Evolutionary conservation across 2,329 filamentous ascomycete species (phyloP).

Genomic region (Aspergillus phoenicis): DNA sequence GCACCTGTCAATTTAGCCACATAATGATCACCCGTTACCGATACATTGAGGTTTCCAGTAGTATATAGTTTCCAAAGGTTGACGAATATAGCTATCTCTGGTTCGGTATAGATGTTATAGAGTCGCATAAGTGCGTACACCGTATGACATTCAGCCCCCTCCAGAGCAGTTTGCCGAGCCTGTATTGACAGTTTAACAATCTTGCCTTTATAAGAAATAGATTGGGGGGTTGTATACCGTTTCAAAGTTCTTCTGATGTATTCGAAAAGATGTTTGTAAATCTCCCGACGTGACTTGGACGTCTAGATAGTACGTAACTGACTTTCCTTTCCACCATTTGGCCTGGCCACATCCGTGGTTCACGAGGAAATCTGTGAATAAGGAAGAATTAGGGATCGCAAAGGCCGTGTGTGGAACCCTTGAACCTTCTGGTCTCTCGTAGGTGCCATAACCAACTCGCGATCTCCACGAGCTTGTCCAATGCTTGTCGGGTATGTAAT

Average conservation of each 20-base stretch:
- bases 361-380: not conserved
- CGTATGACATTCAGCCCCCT: not conserved
- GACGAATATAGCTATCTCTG: not conserved
- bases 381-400: not conserved
- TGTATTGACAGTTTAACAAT: not conserved
- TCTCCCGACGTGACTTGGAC: not conserved
- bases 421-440: not conserved
- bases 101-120: not conserved
- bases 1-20: not conserved
- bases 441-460: not conserved
- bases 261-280: not conserved
- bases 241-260: not conserved
- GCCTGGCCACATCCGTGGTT: not conserved
- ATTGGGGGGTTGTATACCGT: not conserved
- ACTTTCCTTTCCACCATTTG: not conserved
- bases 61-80: not conserved
- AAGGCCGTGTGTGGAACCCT: not conserved
- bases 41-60: not conserved
- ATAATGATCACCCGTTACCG: not conserved
- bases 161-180: not conserved
- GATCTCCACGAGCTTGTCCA: not conserved
- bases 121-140: not conserved
- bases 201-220: too few relatives aligned
- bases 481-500: not conserved
- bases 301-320: not conserved